Evolutionary conservation across 2,329 filamentous ascomycete species (phyloP).

Genomic region (Monilinia laxa): DNA sequence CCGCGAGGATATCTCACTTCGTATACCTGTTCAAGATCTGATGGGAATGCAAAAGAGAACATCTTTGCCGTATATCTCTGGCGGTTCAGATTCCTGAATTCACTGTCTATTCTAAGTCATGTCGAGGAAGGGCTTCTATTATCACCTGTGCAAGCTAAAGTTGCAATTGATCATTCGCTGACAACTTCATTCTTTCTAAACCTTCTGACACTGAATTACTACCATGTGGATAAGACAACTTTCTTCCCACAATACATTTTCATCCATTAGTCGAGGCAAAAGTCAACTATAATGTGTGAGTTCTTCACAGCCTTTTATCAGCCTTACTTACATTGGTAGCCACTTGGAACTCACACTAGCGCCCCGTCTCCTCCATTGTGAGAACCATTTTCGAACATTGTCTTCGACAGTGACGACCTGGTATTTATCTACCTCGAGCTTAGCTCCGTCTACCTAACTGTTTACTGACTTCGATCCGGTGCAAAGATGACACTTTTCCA

Average conservation of each 20-base stretch:
- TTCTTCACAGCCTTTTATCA: neutral
- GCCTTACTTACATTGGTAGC: neutral
- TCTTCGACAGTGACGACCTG: neutral
- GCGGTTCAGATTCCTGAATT: neutral
- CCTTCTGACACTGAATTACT: neutral
- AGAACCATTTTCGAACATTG: neutral
- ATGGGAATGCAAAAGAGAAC: too few species aligned
- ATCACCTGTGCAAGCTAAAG: neutral
- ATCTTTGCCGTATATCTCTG: too few species aligned
- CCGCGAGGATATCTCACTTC: too few species aligned
- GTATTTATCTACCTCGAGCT: neutral
- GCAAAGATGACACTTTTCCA: conserved; percentile 1
- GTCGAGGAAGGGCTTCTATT: neutral
- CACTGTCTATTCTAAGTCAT: neutral
- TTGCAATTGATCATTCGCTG: neutral
- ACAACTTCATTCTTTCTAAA: neutral
- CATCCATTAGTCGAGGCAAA: neutral
- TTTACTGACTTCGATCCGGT: neutral
- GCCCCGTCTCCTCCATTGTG: neutral
- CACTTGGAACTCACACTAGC: neutral
- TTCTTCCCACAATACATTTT: neutral
- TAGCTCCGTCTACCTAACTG: neutral
- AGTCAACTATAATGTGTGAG: neutral
- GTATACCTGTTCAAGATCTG: too few species aligned
- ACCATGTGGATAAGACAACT: neutral